Conservation (phyloP, 2,329 filamentous ascomycete genomes). For the Aspergillus aculeatus region DNA sequence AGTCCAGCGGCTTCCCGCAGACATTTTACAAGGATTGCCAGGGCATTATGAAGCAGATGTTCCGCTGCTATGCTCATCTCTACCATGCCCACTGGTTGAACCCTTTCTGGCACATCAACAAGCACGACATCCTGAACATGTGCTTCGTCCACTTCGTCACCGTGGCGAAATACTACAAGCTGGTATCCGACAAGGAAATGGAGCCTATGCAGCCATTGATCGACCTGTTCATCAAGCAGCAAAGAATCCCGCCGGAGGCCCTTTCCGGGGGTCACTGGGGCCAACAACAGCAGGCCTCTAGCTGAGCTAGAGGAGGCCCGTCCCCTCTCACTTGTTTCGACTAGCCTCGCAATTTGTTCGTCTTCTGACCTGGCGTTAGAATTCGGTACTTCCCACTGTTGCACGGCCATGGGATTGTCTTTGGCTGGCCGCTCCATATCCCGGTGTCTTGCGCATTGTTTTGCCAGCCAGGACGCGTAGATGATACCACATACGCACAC, state of each 20-base stretch:
- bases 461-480: conserved; percentile 15
- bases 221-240: conserved; percentile 86
- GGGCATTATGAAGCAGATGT: conserved; percentile 96
- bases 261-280: conserved; percentile 44
- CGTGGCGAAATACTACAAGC: conserved; percentile 74
- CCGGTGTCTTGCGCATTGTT: conserved; percentile 15
- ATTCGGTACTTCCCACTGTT: conserved; percentile 18
- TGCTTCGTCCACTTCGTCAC: conserved; percentile 84
- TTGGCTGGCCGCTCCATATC: conserved; percentile 8
- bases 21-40: conserved; percentile 89
- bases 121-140: conserved; percentile 71
- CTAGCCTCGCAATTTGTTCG: conserved; percentile 20
- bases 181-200: conserved; percentile 84
- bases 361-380: conserved; percentile 38
- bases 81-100: conserved; percentile 95
- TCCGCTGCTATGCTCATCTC: conserved; percentile 94
- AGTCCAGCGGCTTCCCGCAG: conserved; percentile 86
- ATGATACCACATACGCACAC: conserved; percentile 20
- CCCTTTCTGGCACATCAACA: conserved; percentile 78
- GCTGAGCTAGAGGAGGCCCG: conserved; percentile 24
- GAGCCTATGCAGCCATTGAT: conserved; percentile 96
- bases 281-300: conserved; percentile 30
- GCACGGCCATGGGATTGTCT: conserved; percentile 21
- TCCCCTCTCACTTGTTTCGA: conserved; percentile 10
- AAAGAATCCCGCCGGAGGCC: conserved; percentile 74